phyloP scores from a whole-genome alignment of 1,284 basidiomycete species.

The Cryptococcus sp. region DNA sequence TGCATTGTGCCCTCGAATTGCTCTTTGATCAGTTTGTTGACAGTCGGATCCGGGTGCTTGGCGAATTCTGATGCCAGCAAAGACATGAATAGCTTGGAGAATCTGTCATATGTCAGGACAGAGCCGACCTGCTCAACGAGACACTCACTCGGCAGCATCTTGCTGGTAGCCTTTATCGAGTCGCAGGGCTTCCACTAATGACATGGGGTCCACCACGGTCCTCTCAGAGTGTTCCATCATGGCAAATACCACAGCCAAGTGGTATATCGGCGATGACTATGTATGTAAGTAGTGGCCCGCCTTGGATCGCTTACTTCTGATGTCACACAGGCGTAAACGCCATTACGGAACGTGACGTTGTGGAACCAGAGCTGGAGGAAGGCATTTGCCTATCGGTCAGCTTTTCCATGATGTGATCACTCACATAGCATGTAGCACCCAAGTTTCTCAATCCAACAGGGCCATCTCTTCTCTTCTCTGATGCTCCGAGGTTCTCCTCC shows the following conservation, averaged over 20 bases:
- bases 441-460: conserved; percentile 89
- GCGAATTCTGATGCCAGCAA: conserved; percentile 80
- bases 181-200: conserved; percentile 77
- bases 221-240: conserved; percentile 72
- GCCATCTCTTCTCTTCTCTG: conserved; percentile 59
- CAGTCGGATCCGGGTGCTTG: conserved; percentile 60
- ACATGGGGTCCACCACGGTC: conserved; percentile 74
- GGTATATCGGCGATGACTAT: conserved; percentile 58
- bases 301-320: conserved; percentile 53
- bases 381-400: conserved; percentile 64
- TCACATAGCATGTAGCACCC: conserved; percentile 84
- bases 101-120: conserved; percentile 59
- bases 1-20: conserved; percentile 83
- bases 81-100: conserved; percentile 89
- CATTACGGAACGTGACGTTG: conserved; percentile 65
- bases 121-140: not conserved
- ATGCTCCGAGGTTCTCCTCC: conserved; percentile 61
- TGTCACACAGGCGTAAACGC: conserved; percentile 61
- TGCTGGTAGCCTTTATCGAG: conserved; percentile 81
- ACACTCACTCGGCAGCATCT: conserved; percentile 84
- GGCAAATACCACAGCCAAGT: conserved; percentile 62
- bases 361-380: conserved; percentile 80
- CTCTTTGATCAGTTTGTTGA: conserved; percentile 68
- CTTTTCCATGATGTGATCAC: conserved; percentile 9
- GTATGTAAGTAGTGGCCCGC: conserved; percentile 5